Conservation (phyloP, 768 basidiomycete genomes). For the Porphyrellus cyaneotinctus region DNA sequence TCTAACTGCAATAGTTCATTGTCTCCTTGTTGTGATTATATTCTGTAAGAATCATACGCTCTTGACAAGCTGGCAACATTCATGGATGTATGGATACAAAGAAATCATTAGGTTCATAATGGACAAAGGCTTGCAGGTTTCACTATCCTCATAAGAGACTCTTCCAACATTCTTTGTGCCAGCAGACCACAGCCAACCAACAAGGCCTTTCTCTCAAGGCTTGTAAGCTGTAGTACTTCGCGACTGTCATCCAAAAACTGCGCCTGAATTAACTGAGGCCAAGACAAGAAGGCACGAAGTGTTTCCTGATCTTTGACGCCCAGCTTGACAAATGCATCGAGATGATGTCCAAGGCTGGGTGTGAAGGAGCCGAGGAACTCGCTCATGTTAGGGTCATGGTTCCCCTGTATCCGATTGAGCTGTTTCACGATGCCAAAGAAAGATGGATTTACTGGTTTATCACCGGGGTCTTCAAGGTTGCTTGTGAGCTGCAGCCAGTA, state of each 20-base stretch:
- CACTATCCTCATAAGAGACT: neutral
- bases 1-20: conserved; percentile 22
- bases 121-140: neutral
- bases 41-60: conserved; percentile 16
- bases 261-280: conserved; percentile 14
- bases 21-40: conserved; percentile 25
- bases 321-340: conserved; percentile 17
- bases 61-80: conserved; percentile 1
- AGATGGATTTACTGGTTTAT: neutral
- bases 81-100: conserved; percentile 3
- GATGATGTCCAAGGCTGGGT: conserved; percentile 20
- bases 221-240: conserved; percentile 14
- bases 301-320: conserved; percentile 23
- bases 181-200: conserved; percentile 9
- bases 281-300: conserved; percentile 22
- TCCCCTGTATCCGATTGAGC: neutral
- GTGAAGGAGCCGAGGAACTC: conserved; percentile 19
- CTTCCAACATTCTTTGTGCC: conserved; percentile 3
- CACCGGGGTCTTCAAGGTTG: neutral
- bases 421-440: neutral
- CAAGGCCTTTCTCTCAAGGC: conserved; percentile 18
- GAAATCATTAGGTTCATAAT: neutral
- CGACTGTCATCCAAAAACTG: conserved; percentile 16
- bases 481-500: neutral
- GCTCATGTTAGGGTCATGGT: neutral